These are phyloP conservation scores for Curvularia spicifera DNA, from an alignment of 2,329 filamentous ascomycete species.

Conservation along the genomic window DNA sequence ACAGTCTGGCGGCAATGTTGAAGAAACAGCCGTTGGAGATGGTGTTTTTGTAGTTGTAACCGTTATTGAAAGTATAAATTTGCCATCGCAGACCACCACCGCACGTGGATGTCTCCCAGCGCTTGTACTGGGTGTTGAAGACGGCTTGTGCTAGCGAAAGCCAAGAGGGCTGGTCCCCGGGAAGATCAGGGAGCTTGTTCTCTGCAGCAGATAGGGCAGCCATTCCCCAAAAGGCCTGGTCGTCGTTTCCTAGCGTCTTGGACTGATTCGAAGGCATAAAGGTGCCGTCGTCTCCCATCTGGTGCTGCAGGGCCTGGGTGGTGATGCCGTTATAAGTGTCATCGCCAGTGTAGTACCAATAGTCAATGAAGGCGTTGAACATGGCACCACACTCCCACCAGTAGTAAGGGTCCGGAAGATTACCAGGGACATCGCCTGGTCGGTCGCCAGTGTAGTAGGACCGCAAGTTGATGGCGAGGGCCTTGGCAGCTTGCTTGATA, in stretches of 20 bases:
- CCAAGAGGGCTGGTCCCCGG: slow-evolving; percentile 65
- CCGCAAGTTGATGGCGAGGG: slow-evolving; percentile 67
- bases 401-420: slow-evolving; percentile 56
- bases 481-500: slow-evolving; percentile 66
- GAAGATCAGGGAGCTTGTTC: slow-evolving; percentile 54
- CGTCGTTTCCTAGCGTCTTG: slow-evolving; percentile 60
- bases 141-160: slow-evolving; percentile 72
- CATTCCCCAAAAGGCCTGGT: slow-evolving; percentile 66
- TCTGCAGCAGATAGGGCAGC: slow-evolving; percentile 65
- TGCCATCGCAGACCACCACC: slow-evolving; percentile 81
- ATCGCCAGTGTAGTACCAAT: slow-evolving; percentile 54
- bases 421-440: slow-evolving; percentile 64
- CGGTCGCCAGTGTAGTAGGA: slow-evolving; percentile 69
- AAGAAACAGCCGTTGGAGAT: slow-evolving; percentile 84
- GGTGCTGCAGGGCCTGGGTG: slow-evolving; percentile 68
- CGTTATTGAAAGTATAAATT: slow-evolving; percentile 76
- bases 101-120: slow-evolving; percentile 74
- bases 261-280: slow-evolving; percentile 81
- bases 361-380: slow-evolving; percentile 50
- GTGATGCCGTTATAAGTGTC: slow-evolving; percentile 49
- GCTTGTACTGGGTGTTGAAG: slow-evolving; percentile 71
- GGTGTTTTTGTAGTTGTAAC: slow-evolving; percentile 82
- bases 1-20: slow-evolving; percentile 77
- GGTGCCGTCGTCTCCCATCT: slow-evolving; percentile 74
- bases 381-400: slow-evolving; percentile 54